Percentiles rank a stretch among this genome's conserved stretches.
Conservation (phyloP, 352 stramenopile species). For the Phytopythium cucurbitacearum region DNA sequence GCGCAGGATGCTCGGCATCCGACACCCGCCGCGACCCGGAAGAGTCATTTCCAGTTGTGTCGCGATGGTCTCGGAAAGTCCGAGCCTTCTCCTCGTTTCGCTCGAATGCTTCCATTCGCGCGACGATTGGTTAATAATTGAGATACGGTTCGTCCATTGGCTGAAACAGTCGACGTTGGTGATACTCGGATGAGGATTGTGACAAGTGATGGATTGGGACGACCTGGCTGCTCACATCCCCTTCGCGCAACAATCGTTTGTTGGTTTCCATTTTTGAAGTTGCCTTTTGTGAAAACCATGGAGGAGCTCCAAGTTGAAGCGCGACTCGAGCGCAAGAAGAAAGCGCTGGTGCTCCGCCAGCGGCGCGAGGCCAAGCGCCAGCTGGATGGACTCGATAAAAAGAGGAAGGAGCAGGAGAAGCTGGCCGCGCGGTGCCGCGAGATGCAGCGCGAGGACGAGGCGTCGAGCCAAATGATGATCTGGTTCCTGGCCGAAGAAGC, state of each 20-base stretch:
- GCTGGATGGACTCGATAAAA: slow-evolving; percentile 19
- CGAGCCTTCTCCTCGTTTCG: not conserved
- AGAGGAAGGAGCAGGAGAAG: slow-evolving; percentile 27
- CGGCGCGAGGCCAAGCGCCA: slow-evolving; percentile 39
- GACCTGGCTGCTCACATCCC: not conserved
- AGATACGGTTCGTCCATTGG: too few relatives aligned
- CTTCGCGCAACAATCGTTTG: not conserved
- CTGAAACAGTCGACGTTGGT: too few relatives aligned
- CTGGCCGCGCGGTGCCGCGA: slow-evolving; percentile 28
- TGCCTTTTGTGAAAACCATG: slow-evolving; percentile 11
- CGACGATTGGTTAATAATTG: not conserved
- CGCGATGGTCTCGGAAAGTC: slow-evolving; percentile 11
- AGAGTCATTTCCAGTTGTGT: slow-evolving; percentile 52
- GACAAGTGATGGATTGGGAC: not conserved
- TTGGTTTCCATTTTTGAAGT: slow-evolving; percentile 1
- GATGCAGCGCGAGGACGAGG: slow-evolving; percentile 47
- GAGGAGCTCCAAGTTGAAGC: slow-evolving; percentile 48
- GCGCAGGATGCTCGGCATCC: slow-evolving; percentile 4
- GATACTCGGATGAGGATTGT: not conserved
- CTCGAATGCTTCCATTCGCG: not conserved
- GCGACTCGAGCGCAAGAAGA: slow-evolving; percentile 44
- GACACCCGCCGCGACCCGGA: slow-evolving; percentile 36
- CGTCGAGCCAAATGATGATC: slow-evolving; percentile 38
- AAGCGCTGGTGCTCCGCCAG: slow-evolving; percentile 32
- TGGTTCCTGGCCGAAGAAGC: slow-evolving; percentile 21